Conservation (phyloP, 305 asterid genomes). For the Galium porrigens region DNA sequence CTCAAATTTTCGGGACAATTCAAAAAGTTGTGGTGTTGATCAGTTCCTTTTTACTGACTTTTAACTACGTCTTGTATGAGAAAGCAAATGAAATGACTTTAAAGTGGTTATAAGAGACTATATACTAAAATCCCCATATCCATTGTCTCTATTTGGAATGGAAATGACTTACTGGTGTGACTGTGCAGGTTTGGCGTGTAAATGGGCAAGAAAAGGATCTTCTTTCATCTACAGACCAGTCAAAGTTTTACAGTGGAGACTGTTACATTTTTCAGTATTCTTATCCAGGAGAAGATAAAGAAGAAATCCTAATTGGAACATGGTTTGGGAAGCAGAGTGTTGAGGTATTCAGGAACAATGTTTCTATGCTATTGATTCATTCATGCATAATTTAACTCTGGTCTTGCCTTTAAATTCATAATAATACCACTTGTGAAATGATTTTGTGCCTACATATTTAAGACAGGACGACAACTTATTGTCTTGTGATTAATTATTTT, state of each 20-base stretch:
- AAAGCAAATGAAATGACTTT: not conserved
- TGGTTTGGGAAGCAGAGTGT: constrained; percentile 91
- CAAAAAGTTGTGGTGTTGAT: not conserved
- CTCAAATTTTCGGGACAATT: constrained; percentile 1
- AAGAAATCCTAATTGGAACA: constrained; percentile 84
- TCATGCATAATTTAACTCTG: not conserved
- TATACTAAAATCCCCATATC: not conserved
- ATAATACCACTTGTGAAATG: not conserved
- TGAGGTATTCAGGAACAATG: constrained; percentile 41
- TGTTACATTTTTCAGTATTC: constrained; percentile 84
- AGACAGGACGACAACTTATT: not conserved
- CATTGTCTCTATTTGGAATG: not conserved
- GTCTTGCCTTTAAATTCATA: not conserved
- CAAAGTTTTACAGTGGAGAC: constrained; percentile 88
- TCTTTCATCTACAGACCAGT: constrained; percentile 58
- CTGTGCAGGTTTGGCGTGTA: constrained; percentile 80
- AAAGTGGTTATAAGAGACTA: not conserved
- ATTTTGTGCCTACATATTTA: not conserved
- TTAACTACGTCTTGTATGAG: not conserved
- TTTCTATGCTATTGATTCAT: not conserved
- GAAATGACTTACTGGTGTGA: constrained; percentile 14
- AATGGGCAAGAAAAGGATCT: constrained; percentile 55
- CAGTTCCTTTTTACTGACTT: not conserved
- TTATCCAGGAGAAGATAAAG: constrained; percentile 71
- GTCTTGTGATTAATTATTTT: not conserved